A percentile compares a stretch with the other conserved stretches of the same genome.
Evolutionary conservation across 2,329 filamentous ascomycete species (phyloP).

Genomic region (Monilinia vaccinii-corymbosi): DNA sequence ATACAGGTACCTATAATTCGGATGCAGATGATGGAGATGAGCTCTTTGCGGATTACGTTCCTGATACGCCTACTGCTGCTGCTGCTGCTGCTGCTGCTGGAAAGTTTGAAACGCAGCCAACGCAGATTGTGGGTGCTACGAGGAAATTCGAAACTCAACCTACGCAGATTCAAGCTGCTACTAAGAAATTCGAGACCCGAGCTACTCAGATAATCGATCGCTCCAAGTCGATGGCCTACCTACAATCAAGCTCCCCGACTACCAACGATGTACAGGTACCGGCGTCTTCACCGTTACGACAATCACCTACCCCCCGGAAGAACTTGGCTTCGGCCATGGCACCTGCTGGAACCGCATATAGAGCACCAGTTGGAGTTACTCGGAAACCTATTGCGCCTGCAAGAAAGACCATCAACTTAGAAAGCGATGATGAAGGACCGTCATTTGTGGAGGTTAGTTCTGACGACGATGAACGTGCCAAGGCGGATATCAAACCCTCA

Average conservation of each 20-base stretch:
- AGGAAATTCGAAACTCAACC: conserved; percentile 33
- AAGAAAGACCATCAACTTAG: conserved; percentile 35
- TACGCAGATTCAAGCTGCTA: conserved; percentile 13
- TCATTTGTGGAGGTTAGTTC: conserved; percentile 54
- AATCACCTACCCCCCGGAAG: conserved; percentile 15
- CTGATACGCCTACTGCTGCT: conserved; percentile 29
- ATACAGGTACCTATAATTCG: conserved; percentile 28
- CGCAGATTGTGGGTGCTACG: neutral
- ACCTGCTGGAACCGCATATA: conserved; percentile 65
- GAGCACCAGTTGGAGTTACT: conserved; percentile 37
- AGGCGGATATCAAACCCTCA: conserved; percentile 52
- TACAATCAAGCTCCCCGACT: conserved; percentile 19
- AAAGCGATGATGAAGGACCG: conserved; percentile 47
- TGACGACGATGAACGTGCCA: conserved; percentile 45
- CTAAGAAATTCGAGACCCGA: conserved; percentile 32
- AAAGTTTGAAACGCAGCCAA: conserved; percentile 32
- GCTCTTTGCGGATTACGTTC: conserved; percentile 36
- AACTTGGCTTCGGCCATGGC: conserved; percentile 56
- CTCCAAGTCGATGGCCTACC: conserved; percentile 21
- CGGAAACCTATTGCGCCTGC: conserved; percentile 33
- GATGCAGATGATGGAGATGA: conserved; percentile 39
- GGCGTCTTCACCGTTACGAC: conserved; percentile 64
- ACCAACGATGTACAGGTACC: conserved; percentile 61
- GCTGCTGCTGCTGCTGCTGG: neutral
- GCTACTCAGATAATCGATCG: conserved; percentile 30